A percentile compares a stretch with the other conserved stretches of the same genome.
These are phyloP conservation scores for Fusarium circinatum DNA, from an alignment of 2,329 filamentous ascomycete genomes.

Conservation along the genomic window DNA sequence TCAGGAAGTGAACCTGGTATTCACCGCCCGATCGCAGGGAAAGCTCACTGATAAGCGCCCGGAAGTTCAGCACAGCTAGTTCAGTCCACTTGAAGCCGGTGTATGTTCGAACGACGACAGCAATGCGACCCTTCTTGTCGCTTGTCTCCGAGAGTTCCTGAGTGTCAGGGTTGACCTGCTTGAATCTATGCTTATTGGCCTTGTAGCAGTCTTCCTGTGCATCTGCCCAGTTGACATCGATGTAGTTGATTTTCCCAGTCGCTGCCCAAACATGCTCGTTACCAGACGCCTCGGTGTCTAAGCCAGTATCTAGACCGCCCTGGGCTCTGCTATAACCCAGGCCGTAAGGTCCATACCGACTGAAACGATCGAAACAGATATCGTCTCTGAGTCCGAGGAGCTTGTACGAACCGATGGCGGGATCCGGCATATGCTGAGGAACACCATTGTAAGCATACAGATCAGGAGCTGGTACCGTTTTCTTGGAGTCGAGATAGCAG, in stretches of 20 bases:
- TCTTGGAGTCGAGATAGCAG: slow-evolving; percentile 72
- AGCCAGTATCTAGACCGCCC: slow-evolving; percentile 77
- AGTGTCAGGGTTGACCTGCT: slow-evolving; percentile 52
- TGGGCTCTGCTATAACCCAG: slow-evolving; percentile 80
- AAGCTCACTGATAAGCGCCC: slow-evolving; percentile 82
- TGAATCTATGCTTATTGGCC: slow-evolving; percentile 72
- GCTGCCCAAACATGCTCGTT: slow-evolving; percentile 67
- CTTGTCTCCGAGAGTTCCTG: slow-evolving; percentile 46
- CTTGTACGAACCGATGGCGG: slow-evolving; percentile 80
- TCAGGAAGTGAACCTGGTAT: slow-evolving; percentile 83
- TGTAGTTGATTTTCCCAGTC: slow-evolving; percentile 66
- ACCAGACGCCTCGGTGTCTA: slow-evolving; percentile 77
- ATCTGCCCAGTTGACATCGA: slow-evolving; percentile 63
- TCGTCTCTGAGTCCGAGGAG: slow-evolving; percentile 79
- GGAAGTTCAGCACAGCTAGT: slow-evolving; percentile 82
- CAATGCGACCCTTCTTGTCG: slow-evolving; percentile 68
- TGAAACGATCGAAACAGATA: slow-evolving; percentile 89
- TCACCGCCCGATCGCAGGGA: slow-evolving; percentile 82
- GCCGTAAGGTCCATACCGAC: slow-evolving; percentile 85
- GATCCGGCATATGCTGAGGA: slow-evolving; percentile 79
- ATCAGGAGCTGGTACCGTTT: slow-evolving; percentile 67
- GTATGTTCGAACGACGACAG: slow-evolving; percentile 84
- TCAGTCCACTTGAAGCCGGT: slow-evolving; percentile 81
- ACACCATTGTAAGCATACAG: slow-evolving; percentile 76
- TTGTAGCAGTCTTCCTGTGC: slow-evolving; percentile 65